These are phyloP conservation scores for Suhomyces vadensis DNA, from an alignment of 805 yeast genomes.

Conservation along the genomic window DNA sequence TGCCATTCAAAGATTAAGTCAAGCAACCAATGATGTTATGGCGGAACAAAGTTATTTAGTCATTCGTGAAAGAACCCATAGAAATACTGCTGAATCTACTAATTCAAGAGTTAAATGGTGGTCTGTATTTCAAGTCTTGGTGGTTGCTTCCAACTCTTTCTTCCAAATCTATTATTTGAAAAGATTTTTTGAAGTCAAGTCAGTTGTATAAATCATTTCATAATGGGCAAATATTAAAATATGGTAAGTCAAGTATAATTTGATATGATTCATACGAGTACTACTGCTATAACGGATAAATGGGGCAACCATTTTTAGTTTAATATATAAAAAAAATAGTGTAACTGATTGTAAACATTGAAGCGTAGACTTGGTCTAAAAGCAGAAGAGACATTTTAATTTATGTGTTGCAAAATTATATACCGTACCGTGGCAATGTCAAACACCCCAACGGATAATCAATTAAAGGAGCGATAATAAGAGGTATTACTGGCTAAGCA, in stretches of 20 bases:
- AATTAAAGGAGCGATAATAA: background rate
- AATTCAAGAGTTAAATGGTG: constrained; percentile 97
- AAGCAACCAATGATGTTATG: constrained; percentile 80
- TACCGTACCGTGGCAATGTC: too few relatives aligned
- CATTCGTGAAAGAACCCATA: constrained; percentile 94
- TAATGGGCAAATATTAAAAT: background rate
- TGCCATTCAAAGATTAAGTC: constrained; percentile 73
- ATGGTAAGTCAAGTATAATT: too few relatives aligned
- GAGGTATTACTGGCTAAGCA: background rate
- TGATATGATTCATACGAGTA: too few relatives aligned
- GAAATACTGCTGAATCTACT: constrained; percentile 98
- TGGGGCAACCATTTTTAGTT: too few relatives aligned
- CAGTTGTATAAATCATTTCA: constrained; percentile 59
- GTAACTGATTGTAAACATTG: too few relatives aligned
- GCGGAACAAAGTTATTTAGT: constrained; percentile 92
- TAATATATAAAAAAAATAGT: too few relatives aligned
- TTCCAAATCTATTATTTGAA: constrained; percentile 94
- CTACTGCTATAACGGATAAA: background rate
- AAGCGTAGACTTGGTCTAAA: too few relatives aligned
- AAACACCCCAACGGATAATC: too few relatives aligned
- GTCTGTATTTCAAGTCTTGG: constrained; percentile 87
- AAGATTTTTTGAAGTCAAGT: constrained; percentile 92
- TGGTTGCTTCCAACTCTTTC: constrained; percentile 81
- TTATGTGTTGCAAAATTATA: background rate
- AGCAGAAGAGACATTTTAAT: too few relatives aligned